phyloP scores from a whole-genome alignment of 1,284 basidiomycete genomes.

The Ustilago crameri region DNA sequence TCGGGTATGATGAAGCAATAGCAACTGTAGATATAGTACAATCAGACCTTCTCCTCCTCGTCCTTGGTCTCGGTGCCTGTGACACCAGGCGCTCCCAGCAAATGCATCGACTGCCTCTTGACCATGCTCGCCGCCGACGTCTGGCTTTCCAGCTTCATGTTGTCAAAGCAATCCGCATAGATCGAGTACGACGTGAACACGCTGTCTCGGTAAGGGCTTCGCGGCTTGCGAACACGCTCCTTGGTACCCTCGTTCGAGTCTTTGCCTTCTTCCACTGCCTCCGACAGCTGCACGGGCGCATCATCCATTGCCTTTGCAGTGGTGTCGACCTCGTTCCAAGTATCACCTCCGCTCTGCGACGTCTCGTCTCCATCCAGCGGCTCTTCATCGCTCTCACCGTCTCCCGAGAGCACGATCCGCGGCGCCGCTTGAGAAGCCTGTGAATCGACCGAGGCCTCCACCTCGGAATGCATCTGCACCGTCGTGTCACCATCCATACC shows the following conservation, averaged over 20 bases:
- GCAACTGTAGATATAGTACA: not conserved
- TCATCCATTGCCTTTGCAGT: slow-evolving; percentile 4
- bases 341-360: slow-evolving; percentile 19
- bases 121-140: slow-evolving; percentile 47
- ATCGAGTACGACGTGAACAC: slow-evolving; percentile 53
- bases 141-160: slow-evolving; percentile 48
- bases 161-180: slow-evolving; percentile 53
- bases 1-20: too few species aligned
- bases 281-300: not conserved
- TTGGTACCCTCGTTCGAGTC: not conserved
- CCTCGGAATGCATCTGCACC: not conserved
- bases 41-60: not conserved
- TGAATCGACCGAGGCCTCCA: slow-evolving; percentile 6
- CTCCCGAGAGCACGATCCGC: slow-evolving; percentile 30
- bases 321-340: slow-evolving; percentile 12
- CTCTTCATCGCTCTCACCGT: slow-evolving; percentile 21
- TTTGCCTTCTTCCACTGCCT: not conserved
- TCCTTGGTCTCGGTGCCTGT: slow-evolving; percentile 2
- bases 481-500: not conserved
- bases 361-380: slow-evolving; percentile 3
- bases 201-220: slow-evolving; percentile 46
- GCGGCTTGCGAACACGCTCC: slow-evolving; percentile 21
- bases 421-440: slow-evolving; percentile 8
- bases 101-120: slow-evolving; percentile 40
- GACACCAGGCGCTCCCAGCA: slow-evolving; percentile 6